Evolutionary conservation across 768 basidiomycete species (phyloP), one percentile per base, ranked within the genome.

Genomic region (Tricholoma sp.): DNA sequence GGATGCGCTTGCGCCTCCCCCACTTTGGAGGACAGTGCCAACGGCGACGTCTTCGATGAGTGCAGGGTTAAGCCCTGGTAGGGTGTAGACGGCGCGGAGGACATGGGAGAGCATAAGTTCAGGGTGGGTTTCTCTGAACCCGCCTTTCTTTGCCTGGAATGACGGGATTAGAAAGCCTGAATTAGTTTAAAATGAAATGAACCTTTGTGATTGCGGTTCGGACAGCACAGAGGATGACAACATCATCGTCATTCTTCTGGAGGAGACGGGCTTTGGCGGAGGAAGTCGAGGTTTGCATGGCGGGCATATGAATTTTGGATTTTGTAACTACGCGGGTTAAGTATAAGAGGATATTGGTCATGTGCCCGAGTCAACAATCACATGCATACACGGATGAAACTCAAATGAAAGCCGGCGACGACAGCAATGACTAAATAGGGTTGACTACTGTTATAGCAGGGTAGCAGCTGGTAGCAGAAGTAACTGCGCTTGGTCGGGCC

Each of bases 151-250:
- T 22, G 83, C 83, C 89, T 91, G 61, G 18, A 62, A n/a, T 43
- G 27, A 32, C 29, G 52, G 29, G 50, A 51, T 43, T 39, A 56
- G 58, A 50, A n/a, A n/a, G n/a, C n/a, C 46, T 52, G 52, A 63
- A 21, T 19, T 27, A 14, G 24, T 6, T 24, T 16, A 37, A 16
- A 22, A 47, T 11, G 45, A 8, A 67, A 8, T 78, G 54, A 32
- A 91, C 93, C 81, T 94, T 96, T 29, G 95, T 97, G 58, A 96
- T 80, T 22, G 97, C 91, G 46, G 94, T 93, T 60, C 97, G 86
- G 50, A 92, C 82, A 19, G 95, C 94, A 10, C 85, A 76, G 66
- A 93, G 84, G 68, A 98, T 89, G 61, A 98, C 96, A 12, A 98
- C 88, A 72, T 96, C 94, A 69, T 91, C 80, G 60, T 89, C 86